These are phyloP conservation scores for Verbena officinalis DNA, from an alignment of 257 asterid genomes.

Conservation along the genomic window DNA sequence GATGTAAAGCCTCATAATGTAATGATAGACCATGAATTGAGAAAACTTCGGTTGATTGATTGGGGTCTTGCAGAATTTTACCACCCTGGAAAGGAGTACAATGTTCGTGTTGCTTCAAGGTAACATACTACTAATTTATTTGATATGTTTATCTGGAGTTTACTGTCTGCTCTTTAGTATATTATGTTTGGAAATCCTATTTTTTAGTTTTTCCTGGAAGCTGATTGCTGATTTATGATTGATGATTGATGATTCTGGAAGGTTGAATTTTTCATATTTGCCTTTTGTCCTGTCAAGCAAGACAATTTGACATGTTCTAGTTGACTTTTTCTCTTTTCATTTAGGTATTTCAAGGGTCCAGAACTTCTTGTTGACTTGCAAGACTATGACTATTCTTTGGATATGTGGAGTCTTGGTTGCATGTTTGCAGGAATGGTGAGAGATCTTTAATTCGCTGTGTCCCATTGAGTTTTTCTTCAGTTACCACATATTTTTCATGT, in stretches of 20 bases:
- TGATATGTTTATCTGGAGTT: background rate
- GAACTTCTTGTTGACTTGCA: slow-evolving; percentile 82
- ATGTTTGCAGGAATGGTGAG: slow-evolving; percentile 99
- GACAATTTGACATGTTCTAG: slow-evolving; percentile 7
- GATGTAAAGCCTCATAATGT: slow-evolving; percentile 90
- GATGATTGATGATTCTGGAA: slow-evolving; percentile 6
- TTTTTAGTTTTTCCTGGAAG: background rate
- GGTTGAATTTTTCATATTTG: background rate
- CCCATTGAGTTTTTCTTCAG: background rate
- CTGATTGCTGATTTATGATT: background rate
- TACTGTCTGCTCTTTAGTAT: background rate
- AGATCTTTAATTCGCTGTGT: background rate
- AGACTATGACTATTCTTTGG: slow-evolving; percentile 82
- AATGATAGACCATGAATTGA: slow-evolving; percentile 81
- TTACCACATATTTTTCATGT: background rate
- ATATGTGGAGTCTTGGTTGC: slow-evolving; percentile 90
- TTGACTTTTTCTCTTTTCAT: slow-evolving; percentile 8
- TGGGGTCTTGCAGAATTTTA: slow-evolving; percentile 82
- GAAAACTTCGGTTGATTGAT: slow-evolving; percentile 80
- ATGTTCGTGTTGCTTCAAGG: slow-evolving; percentile 90
- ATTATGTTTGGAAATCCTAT: background rate
- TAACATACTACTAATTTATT: slow-evolving; percentile 25
- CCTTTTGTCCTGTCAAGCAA: background rate
- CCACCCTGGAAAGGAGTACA: slow-evolving; percentile 82
- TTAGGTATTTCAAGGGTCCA: slow-evolving; percentile 63